Base-by-base conservation (phyloP, 768 basidiomycete species). In the Pluteus cervinus region DNA sequence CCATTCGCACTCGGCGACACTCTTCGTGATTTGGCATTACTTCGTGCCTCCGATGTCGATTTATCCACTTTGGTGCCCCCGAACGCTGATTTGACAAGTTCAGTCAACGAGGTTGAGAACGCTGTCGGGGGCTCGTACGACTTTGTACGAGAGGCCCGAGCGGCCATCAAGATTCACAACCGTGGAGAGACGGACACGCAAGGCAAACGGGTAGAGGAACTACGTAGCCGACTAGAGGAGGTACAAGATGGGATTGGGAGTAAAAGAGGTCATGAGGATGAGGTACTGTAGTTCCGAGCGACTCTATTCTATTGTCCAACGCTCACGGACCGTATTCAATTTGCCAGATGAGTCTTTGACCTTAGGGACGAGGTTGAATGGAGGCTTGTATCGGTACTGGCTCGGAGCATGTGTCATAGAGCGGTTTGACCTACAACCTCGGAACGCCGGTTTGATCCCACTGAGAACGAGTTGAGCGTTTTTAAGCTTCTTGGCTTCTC, bases 11-110 rank as follows among this genome's bases (percentile, higher is more conserved):
- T 86, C 21, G 56, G 65, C 41, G 70, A 76, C 39, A 77, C 76
- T 5, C 66, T 87, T 24, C 79, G 71, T 9, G 86, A 89, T 57
- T 73, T 89, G 16, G 84, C 86, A 4, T 56, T 85, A 22, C 61
- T 88, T 14, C 74, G 81, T 20, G 75, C 75, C 18, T 76, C 79
- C 7, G 74, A 71, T 24, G 29, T 60, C 12, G 60, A 67, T 44
- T 39, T 68, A 20, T 48, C 50, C 9, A 37, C 56, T 38, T 42
- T 61, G 33, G 15, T 54, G 39, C 48, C 56, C 45, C 37, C 43
- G 29, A 25, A 23, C 32, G 20, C 36, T 36, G 26, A 37, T 20
- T 46, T 31, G 7, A 23, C 44, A 34, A 38, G 24, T 20, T 16
- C 41, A 14, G 41, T 45, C 14, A 37, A 54, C 41, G 43, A 56